Base-by-base conservation (phyloP, 78 protist species). In the Chrysochromulina tobinii region DNA sequence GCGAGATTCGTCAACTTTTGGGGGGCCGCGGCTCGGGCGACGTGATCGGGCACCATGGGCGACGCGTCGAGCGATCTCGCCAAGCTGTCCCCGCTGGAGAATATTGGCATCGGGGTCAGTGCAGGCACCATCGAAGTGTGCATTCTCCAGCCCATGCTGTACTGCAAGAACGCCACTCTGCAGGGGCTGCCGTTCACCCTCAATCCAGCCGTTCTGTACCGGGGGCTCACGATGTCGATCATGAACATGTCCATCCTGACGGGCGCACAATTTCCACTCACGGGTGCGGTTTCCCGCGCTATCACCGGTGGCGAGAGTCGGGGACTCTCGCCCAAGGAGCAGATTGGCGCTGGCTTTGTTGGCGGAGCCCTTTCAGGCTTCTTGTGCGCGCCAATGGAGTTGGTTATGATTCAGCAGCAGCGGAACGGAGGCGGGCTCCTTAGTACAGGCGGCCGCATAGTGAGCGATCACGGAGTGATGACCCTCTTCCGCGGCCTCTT, bases 141-240 rank as follows among this genome's bases (percentile, higher is more conserved):
- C 17, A 27, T 90, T 20, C n/a, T 81, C 69, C 92, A 90, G 77
- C 92, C 92, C 6, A 58, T 75, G 88, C 77, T 90, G n/a, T 90
- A 90, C 88, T 66, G 72, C 66, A 90, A 90, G 68, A 90, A 90
- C 20, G 92, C 92, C 23, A 3, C 61, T 27, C 92, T 73, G 88
- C 92, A 90, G 77, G 73, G 88, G n/a, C 69, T 90, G 15, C 92
- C 86, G 55, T 14, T 61, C n/a, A 79, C 89, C 18, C 9, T 90
- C 50, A 53, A 90, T 25, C 92, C 92, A 8, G 3, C 2, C 20
- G 48, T 81, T 4, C 38, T 90, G 1, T 90, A 90, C 88, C 51
- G 92, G 0, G 92, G 92, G 14, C 54, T 90, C 27, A 9, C 61
- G 25, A 25, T 81, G 38, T 66, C 66, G 38, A 58, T 81, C 25